phyloP scores from a whole-genome alignment of 805 yeast genomes.

The Ogataea ganodermae region DNA sequence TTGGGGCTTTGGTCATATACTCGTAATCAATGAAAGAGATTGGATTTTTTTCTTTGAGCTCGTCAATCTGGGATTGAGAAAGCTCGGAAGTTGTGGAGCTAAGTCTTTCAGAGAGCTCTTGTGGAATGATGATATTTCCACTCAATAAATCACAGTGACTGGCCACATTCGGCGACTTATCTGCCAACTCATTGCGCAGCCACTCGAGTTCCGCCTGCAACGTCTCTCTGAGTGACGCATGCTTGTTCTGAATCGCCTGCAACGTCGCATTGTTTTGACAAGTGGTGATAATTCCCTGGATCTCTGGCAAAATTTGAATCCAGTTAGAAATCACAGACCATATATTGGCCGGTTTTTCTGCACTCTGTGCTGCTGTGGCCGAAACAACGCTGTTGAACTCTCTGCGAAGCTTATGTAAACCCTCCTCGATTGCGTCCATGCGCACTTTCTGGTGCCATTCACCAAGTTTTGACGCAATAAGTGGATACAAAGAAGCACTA shows the following conservation, averaged over 20 bases:
- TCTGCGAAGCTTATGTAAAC: conserved; percentile 42
- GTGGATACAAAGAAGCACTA: conserved; percentile 47
- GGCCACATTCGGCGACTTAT: conserved; percentile 56
- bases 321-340: conserved; percentile 66
- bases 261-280: conserved; percentile 39
- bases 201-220: conserved; percentile 55
- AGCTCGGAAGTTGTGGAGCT: conserved; percentile 27
- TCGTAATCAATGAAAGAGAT: conserved; percentile 70
- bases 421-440: conserved; percentile 47
- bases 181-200: conserved; percentile 45
- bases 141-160: conserved; percentile 72
- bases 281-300: conserved; percentile 39
- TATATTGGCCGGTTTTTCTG: conserved; percentile 41
- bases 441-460: conserved; percentile 64
- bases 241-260: conserved; percentile 15
- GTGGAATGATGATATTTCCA: conserved; percentile 71
- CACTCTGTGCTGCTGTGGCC: conserved; percentile 10
- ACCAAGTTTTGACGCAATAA: conserved; percentile 66
- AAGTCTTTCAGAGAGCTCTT: conserved; percentile 30
- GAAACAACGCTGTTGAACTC: conserved; percentile 16
- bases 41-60: conserved; percentile 34
- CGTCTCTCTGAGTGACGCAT: conserved; percentile 34
- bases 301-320: conserved; percentile 62
- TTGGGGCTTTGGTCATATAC: conserved; percentile 69
- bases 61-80: conserved; percentile 12